Evolutionary conservation across 1,284 basidiomycete species (phyloP), one percentile per base, ranked within the genome.

Genomic region (Amylostereum chailletii): DNA sequence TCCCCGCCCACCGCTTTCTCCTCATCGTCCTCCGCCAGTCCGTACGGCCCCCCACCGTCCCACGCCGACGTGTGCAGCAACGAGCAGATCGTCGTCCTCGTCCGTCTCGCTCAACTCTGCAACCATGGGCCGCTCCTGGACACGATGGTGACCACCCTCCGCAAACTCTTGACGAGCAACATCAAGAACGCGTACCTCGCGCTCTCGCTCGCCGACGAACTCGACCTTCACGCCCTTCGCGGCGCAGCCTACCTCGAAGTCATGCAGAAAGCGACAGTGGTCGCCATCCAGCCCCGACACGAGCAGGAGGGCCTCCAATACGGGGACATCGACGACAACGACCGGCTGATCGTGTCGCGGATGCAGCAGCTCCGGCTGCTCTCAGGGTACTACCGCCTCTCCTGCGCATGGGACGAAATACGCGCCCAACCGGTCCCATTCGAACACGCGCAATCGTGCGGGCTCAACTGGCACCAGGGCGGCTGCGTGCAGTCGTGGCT

Each of bases 161-260:
- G 71, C 42, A 73, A 78, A 52, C 68, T 82, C 43, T 81, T 85
- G 77, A 62, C 64, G 34, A 63, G 63, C 34, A 80, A 78, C 3
- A 60, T 81, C 42, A 75, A 77, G 53, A 83, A 82, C 57, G 78
- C 82, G 2, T 81, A 81, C 57, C 69, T 85, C 45, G 81, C 81
- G 4, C 81, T 86, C 77, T 72, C 71, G 1, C 72, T 86, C 19
- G 76, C 80, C 2, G 83, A 86, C 56, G 81, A 86, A 51, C 69
- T 85, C 32, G 65, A 78, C 56, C 63, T 86, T 46, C 68, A 72
- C 38, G 62, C 68, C 1, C 64, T 86, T 37, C 68, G 76, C 27
- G 84, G 83, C 32, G 65, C 71, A 1, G 83, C 82, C 26, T 86
- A 86, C 61, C 67, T 84, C 47, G 81, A 83, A 58, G 77, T 85